Evolutionary conservation across 768 basidiomycete species (phyloP), one percentile per base, ranked within the genome.

Genomic region (Lanmaoa rubissima): DNA sequence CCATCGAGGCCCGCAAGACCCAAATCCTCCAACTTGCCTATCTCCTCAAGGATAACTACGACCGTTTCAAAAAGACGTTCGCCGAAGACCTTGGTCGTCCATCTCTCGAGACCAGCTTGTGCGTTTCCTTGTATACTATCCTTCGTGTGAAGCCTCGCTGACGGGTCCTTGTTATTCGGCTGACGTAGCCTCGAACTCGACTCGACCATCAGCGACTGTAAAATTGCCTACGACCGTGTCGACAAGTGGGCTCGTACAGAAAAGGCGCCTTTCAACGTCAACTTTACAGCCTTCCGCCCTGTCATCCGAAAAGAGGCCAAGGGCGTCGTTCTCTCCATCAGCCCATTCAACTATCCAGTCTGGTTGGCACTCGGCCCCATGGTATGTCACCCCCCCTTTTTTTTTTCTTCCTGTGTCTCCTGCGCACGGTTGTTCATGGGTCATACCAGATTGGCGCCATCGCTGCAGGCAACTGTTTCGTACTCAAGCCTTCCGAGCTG

Each of bases 401-500:
- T 36, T 28, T 3, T 6, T 6, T 12, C 24, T 9, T 6, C 13
- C 24, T 9, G 1, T 24, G 5, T 35, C 31, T 38, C 24, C 1
- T 38, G 1, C 31, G 42, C 48, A 38, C n/a, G 1, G 5, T 28
- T 3, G 5, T 17, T 51, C 28, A 43, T 44, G 28, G 21, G 42
- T 51, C 34, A 59, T 78, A 74, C 40, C 24, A 73, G 74, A 78
- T 79, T 44, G 86, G 86, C 9, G 92, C 92, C 1, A 81, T 95
- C 40, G 86, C 91, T 0, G 89, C 91, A 3, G 93, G 93, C 7
- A 86, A 86, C 62, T 76, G 87, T 0, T 82, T 81, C 4, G 72
- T 87, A 5, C 45, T 93, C 50, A 94, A 94, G 68, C 89, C 90
- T 1, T 88, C 92, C 1, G 93, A 94, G 65, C 72, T 82, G 3